These are phyloP conservation scores for Globisporangium barbulae DNA, from an alignment of 352 stramenopile genomes.

Conservation along the genomic window DNA sequence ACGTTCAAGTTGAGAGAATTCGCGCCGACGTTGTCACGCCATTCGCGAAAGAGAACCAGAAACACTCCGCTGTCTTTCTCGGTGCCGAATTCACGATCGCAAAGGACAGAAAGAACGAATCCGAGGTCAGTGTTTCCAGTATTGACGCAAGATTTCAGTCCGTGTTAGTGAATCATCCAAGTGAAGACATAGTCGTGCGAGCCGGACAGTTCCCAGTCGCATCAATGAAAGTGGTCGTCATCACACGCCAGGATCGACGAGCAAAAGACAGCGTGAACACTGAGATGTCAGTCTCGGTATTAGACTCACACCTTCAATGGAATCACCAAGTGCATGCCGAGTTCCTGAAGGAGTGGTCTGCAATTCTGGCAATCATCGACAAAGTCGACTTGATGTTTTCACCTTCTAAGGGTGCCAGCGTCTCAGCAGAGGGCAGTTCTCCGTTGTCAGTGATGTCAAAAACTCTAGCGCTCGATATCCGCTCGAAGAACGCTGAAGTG, in stretches of 20 bases:
- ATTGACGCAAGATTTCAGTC: constrained; percentile 15
- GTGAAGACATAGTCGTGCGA: neutral
- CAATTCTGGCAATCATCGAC: constrained; percentile 28
- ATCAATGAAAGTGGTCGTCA: constrained; percentile 17
- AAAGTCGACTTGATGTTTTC: constrained; percentile 37
- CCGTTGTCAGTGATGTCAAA: constrained; percentile 4
- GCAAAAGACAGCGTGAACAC: constrained; percentile 23
- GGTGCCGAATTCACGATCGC: constrained; percentile 10
- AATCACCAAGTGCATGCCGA: constrained; percentile 25
- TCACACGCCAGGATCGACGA: constrained; percentile 27
- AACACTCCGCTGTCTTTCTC: constrained; percentile 13
- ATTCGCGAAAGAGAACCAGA: neutral
- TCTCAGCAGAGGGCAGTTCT: neutral
- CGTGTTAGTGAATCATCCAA: constrained; percentile 13
- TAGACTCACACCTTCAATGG: constrained; percentile 30
- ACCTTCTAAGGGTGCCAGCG: constrained; percentile 5
- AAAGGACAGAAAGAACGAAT: neutral
- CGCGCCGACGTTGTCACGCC: constrained; percentile 6
- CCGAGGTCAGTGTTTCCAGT: neutral
- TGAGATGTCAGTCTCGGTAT: constrained; percentile 27
- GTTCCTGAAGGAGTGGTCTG: constrained; percentile 30
- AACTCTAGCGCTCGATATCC: constrained; percentile 24
- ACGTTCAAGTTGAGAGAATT: constrained; percentile 8
- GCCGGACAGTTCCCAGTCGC: constrained; percentile 9
- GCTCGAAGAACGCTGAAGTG: constrained; percentile 24